Conservation (phyloP, 805 yeast genomes). For the Starmerella kuoi region DNA sequence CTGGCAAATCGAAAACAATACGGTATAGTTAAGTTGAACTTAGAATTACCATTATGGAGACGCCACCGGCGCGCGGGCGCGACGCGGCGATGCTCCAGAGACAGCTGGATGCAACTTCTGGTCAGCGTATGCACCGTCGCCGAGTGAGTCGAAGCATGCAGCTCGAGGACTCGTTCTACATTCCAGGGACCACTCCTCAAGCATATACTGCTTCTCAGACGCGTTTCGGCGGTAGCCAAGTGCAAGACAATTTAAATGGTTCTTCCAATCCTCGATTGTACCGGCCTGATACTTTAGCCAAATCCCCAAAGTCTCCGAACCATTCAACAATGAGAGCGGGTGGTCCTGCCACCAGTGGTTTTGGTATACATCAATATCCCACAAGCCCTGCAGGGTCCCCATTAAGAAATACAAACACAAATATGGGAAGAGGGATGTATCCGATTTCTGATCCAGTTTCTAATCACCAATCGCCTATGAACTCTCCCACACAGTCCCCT, state of each 20-base stretch:
- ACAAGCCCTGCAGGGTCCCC: not conserved
- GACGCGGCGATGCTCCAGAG: conserved; percentile 17
- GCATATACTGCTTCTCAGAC: not conserved
- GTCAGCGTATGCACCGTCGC: conserved; percentile 16
- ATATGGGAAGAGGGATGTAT: not conserved
- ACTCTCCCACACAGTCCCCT: not conserved
- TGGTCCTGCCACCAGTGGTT: not conserved
- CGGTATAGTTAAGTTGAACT: not conserved
- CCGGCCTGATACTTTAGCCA: not conserved
- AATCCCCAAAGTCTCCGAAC: not conserved
- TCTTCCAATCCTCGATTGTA: not conserved
- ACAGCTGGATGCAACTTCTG: conserved; percentile 16
- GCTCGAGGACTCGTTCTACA: conserved; percentile 16
- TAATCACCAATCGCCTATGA: not conserved
- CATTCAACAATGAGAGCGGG: not conserved
- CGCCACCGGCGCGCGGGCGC: conserved; percentile 18
- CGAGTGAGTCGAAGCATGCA: conserved; percentile 16
- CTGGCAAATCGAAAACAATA: conserved; percentile 7
- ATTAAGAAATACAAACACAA: not conserved
- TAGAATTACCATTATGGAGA: too few relatives aligned
- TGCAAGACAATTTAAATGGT: not conserved
- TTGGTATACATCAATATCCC: not conserved
- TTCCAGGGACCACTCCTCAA: conserved; percentile 14
- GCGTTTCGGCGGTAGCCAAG: not conserved
- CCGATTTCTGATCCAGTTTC: not conserved